Percentiles rank a stretch among this genome's conserved stretches.
These are phyloP conservation scores for Penicillium cataractarum DNA, from an alignment of 495 filamentous ascomycete genomes.

Conservation along the genomic window DNA sequence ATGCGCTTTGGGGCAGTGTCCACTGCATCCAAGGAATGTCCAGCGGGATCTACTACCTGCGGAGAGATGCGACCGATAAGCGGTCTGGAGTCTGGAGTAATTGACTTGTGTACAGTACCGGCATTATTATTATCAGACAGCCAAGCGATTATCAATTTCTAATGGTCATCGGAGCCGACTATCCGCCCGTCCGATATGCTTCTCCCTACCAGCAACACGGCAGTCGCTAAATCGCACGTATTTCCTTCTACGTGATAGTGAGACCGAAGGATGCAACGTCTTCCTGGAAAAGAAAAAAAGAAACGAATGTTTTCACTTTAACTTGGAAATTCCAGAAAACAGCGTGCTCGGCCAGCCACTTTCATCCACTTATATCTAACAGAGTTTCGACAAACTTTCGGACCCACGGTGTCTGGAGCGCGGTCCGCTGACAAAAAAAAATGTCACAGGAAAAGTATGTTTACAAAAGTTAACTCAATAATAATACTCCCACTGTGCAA, in stretches of 20 bases:
- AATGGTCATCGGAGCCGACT: conserved; percentile 13
- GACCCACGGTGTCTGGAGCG: conserved; percentile 15
- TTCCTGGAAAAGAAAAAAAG: not conserved
- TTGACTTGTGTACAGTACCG: not conserved
- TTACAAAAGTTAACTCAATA: no score
- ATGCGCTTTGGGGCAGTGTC: conserved; percentile 1
- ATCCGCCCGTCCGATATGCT: not conserved
- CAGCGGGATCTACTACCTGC: conserved; percentile 2
- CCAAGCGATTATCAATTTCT: conserved; percentile 22
- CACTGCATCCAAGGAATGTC: not conserved
- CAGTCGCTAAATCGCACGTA: not conserved
- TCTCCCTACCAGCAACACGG: not conserved
- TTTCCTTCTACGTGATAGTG: conserved; percentile 5
- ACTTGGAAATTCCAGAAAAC: conserved; percentile 9
- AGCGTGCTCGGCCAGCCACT: not conserved
- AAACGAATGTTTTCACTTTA: conserved; percentile 3
- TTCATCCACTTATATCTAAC: not conserved
- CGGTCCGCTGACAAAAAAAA: conserved; percentile 16
- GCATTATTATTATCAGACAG: not conserved
- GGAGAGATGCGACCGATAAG: conserved; percentile 6
- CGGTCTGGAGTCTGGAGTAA: not conserved
- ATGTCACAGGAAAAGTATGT: no score
- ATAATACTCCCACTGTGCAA: no score
- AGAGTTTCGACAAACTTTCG: conserved; percentile 20
- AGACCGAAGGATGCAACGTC: conserved; percentile 10